Percentiles rank a stretch among this genome's conserved stretches.
These are phyloP conservation scores for Magnolia officinalis DNA, from an alignment of 164 flowering plant species.

Conservation along the genomic window DNA sequence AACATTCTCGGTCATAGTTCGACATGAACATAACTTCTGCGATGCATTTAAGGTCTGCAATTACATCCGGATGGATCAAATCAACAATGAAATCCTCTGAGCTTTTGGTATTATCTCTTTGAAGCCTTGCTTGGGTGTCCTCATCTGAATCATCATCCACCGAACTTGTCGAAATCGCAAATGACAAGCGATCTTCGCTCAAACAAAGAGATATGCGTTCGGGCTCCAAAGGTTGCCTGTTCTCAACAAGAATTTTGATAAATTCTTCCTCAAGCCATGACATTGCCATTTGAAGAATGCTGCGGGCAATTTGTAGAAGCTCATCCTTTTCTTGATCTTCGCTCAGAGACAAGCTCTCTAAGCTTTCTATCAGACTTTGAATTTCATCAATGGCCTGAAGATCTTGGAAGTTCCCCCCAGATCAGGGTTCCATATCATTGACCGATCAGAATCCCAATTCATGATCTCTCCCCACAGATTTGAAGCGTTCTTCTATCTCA, in stretches of 20 bases:
- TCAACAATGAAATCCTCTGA: conserved; percentile 58
- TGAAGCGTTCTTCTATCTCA: conserved; percentile 19
- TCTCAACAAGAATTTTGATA: conserved; percentile 49
- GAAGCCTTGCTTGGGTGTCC: conserved; percentile 26
- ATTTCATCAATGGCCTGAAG: conserved; percentile 54
- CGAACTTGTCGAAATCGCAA: conserved; percentile 43
- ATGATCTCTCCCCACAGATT: conserved; percentile 41
- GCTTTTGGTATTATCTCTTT: conserved; percentile 39
- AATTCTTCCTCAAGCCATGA: conserved; percentile 79
- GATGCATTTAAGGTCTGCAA: conserved; percentile 61
- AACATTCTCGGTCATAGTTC: conserved; percentile 62
- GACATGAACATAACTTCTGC: conserved; percentile 60
- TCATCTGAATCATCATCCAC: conserved; percentile 53
- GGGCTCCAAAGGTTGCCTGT: conserved; percentile 66
- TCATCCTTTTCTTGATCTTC: conserved; percentile 24
- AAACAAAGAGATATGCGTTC: conserved; percentile 62
- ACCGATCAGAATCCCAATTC: conserved; percentile 53
- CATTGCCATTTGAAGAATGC: conserved; percentile 59
- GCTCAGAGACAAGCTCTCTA: conserved; percentile 31
- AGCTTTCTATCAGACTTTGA: conserved; percentile 35
- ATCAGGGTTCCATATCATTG: conserved; percentile 74
- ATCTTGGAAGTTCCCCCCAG: conserved; percentile 46
- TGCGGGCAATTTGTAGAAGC: conserved; percentile 22
- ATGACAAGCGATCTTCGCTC: conserved; percentile 14
- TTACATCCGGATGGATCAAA: conserved; percentile 49